Evolutionary conservation across 805 yeast species (phyloP).

Genomic region (Blastobotrys peoriensis): DNA sequence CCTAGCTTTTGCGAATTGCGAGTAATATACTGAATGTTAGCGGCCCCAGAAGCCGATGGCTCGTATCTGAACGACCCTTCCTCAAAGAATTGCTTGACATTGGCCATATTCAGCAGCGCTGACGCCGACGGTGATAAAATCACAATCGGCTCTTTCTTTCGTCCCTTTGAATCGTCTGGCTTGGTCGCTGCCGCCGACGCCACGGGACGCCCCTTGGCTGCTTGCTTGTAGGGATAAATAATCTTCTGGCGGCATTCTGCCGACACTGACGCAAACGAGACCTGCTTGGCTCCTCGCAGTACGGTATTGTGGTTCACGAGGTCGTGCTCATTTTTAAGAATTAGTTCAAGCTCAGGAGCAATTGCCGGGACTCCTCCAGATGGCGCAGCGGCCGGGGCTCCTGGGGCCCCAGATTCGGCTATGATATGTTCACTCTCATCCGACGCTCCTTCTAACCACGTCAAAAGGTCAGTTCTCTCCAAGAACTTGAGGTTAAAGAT

Average conservation of each 20-base stretch:
- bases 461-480: conserved; percentile 76
- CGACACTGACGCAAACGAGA: conserved; percentile 33
- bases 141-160: conserved; percentile 57
- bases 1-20: conserved; percentile 56
- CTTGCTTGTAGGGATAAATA: conserved; percentile 10
- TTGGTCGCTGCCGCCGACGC: not conserved
- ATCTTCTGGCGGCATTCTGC: conserved; percentile 29
- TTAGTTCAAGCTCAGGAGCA: conserved; percentile 42
- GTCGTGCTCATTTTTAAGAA: conserved; percentile 39
- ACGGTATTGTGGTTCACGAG: conserved; percentile 39
- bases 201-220: not conserved
- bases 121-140: conserved; percentile 76
- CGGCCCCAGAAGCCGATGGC: conserved; percentile 27
- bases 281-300: conserved; percentile 32
- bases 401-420: conserved; percentile 12
- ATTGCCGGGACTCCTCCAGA: conserved; percentile 7
- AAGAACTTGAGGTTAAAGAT: conserved; percentile 71
- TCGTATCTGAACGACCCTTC: conserved; percentile 47
- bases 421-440: conserved; percentile 50
- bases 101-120: conserved; percentile 56
- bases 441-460: conserved; percentile 72
- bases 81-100: conserved; percentile 65
- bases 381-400: conserved; percentile 8
- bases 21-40: conserved; percentile 43
- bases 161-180: not conserved